Percentiles rank a stretch among this genome's conserved stretches.
phyloP scores from a whole-genome alignment of 2,329 filamentous ascomycete genomes.

The Monosporascus sp. region DNA sequence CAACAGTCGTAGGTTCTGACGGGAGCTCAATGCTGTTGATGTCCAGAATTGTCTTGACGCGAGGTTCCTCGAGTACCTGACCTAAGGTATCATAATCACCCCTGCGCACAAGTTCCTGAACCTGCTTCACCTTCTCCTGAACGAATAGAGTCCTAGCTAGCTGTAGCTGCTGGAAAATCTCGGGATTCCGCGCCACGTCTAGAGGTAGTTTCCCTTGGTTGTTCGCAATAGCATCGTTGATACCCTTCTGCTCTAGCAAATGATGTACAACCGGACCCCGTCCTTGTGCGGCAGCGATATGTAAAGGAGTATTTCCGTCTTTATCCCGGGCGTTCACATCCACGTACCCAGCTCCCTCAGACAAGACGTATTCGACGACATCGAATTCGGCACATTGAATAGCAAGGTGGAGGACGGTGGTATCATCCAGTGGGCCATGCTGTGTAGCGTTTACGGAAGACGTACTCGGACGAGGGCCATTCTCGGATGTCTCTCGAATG shows the following conservation, averaged over 20 bases:
- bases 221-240: slow-evolving; percentile 87
- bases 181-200: slow-evolving; percentile 83
- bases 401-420: slow-evolving; percentile 85
- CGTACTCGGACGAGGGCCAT: slow-evolving; percentile 49
- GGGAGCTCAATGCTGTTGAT: slow-evolving; percentile 88
- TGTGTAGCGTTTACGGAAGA: slow-evolving; percentile 43
- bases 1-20: slow-evolving; percentile 69
- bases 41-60: slow-evolving; percentile 81
- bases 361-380: slow-evolving; percentile 92
- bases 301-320: slow-evolving; percentile 90
- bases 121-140: slow-evolving; percentile 76
- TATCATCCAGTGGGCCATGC: slow-evolving; percentile 61
- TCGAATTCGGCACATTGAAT: slow-evolving; percentile 92
- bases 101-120: slow-evolving; percentile 70
- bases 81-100: slow-evolving; percentile 75
- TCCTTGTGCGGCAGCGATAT: slow-evolving; percentile 79
- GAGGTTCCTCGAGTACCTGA: slow-evolving; percentile 73
- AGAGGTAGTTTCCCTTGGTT: slow-evolving; percentile 78
- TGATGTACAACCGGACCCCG: slow-evolving; percentile 75
- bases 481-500: slow-evolving; percentile 61
- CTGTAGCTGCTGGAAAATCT: slow-evolving; percentile 94
- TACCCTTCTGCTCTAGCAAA: slow-evolving; percentile 71
- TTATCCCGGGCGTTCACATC: slow-evolving; percentile 88
- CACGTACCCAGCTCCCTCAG: slow-evolving; percentile 59
- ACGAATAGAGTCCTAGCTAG: slow-evolving; percentile 84